These are phyloP conservation scores for Hypoxylon perforatum DNA, from an alignment of 495 filamentous ascomycete species.

Conservation along the genomic window DNA sequence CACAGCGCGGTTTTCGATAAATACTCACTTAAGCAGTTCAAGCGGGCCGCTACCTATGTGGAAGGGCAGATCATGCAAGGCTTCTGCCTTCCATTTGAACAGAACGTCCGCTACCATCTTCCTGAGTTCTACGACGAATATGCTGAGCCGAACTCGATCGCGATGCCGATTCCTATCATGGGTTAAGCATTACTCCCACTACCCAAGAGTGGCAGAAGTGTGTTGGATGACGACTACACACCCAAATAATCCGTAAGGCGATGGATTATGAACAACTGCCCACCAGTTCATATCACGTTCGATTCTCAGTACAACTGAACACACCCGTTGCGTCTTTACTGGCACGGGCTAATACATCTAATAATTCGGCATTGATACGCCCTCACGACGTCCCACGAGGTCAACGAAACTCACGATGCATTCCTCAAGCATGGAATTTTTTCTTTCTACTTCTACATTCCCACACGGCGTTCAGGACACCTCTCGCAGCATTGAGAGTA, in stretches of 20 bases:
- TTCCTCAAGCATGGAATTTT: conserved; percentile 15
- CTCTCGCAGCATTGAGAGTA: conserved; percentile 24
- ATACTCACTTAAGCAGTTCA: conserved; percentile 85
- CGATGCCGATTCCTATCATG: conserved; percentile 49
- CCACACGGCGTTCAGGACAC: conserved; percentile 40
- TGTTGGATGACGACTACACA: conserved; percentile 1
- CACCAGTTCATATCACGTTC: not conserved
- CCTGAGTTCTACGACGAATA: conserved; percentile 10
- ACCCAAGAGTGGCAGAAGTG: not conserved
- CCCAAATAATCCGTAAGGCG: not conserved
- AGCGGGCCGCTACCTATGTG: conserved; percentile 82
- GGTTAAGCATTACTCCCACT: conserved; percentile 29
- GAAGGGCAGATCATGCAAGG: conserved; percentile 74
- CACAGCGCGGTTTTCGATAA: conserved; percentile 91
- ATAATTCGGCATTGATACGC: conserved; percentile 30
- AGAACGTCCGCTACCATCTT: conserved; percentile 5
- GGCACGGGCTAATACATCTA: conserved; percentile 20
- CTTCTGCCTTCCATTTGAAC: conserved; percentile 52
- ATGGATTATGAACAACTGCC: not conserved
- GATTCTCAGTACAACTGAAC: conserved; percentile 28
- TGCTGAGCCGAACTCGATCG: conserved; percentile 32
- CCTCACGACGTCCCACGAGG: conserved; percentile 31
- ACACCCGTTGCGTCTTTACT: not conserved
- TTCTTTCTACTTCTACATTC: conserved; percentile 24
- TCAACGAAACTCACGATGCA: conserved; percentile 25